phyloP scores from a whole-genome alignment of 1,139 yeast genomes.

The Blastobotrys indianensis region DNA sequence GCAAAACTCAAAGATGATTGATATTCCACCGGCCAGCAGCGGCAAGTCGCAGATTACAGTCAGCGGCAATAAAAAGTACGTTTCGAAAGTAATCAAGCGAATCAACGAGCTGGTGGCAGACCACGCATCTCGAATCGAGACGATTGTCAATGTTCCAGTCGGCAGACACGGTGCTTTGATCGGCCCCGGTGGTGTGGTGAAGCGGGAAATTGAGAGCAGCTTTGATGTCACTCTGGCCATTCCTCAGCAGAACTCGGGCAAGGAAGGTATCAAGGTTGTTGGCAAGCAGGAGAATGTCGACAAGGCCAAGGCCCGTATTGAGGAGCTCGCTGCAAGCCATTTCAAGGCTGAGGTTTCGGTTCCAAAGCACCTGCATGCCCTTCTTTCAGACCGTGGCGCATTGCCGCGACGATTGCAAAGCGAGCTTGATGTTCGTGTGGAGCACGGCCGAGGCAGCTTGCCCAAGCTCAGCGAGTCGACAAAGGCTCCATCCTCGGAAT shows the following conservation, averaged over 20 bases:
- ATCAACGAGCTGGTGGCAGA: constrained; percentile 60
- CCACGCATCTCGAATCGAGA: constrained; percentile 57
- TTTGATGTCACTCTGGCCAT: constrained; percentile 58
- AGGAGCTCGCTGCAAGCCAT: constrained; percentile 35
- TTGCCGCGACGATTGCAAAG: constrained; percentile 52
- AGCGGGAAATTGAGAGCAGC: constrained; percentile 67
- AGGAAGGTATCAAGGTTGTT: constrained; percentile 27
- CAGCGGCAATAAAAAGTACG: constrained; percentile 72
- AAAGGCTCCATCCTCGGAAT: constrained; percentile 38
- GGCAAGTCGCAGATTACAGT: constrained; percentile 55
- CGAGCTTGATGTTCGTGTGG: constrained; percentile 55
- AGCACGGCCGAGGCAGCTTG: constrained; percentile 44
- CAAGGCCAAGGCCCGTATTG: constrained; percentile 32
- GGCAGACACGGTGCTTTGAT: constrained; percentile 72
- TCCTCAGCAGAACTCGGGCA: constrained; percentile 50
- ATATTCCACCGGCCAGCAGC: constrained; percentile 68
- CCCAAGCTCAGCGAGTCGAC: constrained; percentile 25
- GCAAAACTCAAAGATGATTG: constrained; percentile 50
- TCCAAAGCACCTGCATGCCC: constrained; percentile 54
- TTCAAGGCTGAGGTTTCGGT: constrained; percentile 45
- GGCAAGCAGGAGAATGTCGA: constrained; percentile 33
- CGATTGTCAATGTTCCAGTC: constrained; percentile 56
- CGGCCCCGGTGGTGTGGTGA: constrained; percentile 76
- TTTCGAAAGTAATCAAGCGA: constrained; percentile 59
- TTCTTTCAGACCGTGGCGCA: constrained; percentile 65